These are phyloP conservation scores for Penicillium fuscoglaucum DNA, from an alignment of 2,329 filamentous ascomycete species.

Conservation along the genomic window DNA sequence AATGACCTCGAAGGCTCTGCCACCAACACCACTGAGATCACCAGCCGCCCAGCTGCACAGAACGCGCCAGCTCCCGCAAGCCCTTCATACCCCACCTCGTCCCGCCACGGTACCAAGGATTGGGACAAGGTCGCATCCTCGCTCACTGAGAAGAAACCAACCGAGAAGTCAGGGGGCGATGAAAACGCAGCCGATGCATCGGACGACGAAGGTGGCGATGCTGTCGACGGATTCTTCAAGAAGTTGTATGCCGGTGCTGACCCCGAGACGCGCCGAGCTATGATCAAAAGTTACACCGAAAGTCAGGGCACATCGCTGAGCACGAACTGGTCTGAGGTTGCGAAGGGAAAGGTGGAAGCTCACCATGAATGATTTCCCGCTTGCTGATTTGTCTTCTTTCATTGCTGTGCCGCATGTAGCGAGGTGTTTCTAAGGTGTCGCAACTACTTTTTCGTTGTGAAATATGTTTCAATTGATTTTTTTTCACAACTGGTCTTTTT, in stretches of 20 bases:
- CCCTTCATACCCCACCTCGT: constrained; percentile 82
- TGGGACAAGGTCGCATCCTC: constrained; percentile 77
- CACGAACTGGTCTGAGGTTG: constrained; percentile 87
- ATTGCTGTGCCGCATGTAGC: constrained; percentile 14
- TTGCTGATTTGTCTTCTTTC: constrained; percentile 3
- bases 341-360: constrained; percentile 64
- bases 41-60: constrained; percentile 22
- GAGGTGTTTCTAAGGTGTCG: neutral
- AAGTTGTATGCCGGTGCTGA: constrained; percentile 75
- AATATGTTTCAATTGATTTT: neutral
- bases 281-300: constrained; percentile 97
- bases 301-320: constrained; percentile 91
- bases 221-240: constrained; percentile 85
- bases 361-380: constrained; percentile 25
- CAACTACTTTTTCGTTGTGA: neutral
- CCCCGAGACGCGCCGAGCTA: constrained; percentile 80
- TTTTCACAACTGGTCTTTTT: neutral
- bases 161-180: constrained; percentile 21
- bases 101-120: constrained; percentile 77
- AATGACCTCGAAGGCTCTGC: constrained; percentile 54
- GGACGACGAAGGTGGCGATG: constrained; percentile 53
- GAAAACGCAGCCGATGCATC: constrained; percentile 30
- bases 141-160: constrained; percentile 43
- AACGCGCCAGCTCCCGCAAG: constrained; percentile 32
- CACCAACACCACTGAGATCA: constrained; percentile 20